Evolutionary conservation across 2,329 filamentous ascomycete genomes (phyloP), one percentile per base, ranked within the genome.

Genomic region (Neonectria magnoliae): DNA sequence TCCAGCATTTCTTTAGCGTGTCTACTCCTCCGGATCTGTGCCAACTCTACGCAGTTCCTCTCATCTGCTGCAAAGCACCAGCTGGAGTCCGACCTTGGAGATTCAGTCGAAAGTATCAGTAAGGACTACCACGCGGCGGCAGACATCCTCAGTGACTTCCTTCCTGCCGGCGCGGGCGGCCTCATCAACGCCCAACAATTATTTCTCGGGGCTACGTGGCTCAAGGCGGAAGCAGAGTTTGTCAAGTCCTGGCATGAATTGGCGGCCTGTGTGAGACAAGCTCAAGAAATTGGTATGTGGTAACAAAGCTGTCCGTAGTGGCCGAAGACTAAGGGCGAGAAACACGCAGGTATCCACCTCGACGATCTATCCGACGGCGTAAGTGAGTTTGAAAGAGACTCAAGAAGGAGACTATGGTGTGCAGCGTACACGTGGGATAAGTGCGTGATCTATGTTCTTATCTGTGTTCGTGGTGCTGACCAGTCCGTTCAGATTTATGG

Each of bases 201-300:
- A 36, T 55, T 55, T 29, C 52, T 55, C 6, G 33, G 14, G 13
- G 36, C 52, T 8, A 55, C 52, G 11, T 55, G 22, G 29, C 52
- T 55, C 22, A 55, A 55, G 25, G 36, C 52, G 5, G 52, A 55
- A 42, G 52, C 52, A 22, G 33, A 42, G 8, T 55, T 55, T 44
- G 20, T 42, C 14, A 22, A 55, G 18, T 27, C 52, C 20, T 55
- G 52, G 52, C 52, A 55, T 42, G 36, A 27, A 9, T 31, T 42
- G 44, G 20, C 52, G n/a, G 22, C 20, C 22, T 36, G n/a, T 42
- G 52, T 55, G 14, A 55, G 52, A 13, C 52, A 55, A 29, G 33
- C 36, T 11, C 52, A 55, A 10, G 52, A 55, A 42, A 41, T 55
- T 7, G 36, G 52, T 55, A 27, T 11, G 52, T 55, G 16, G 25